phyloP scores from a whole-genome alignment of 2,329 filamentous ascomycete genomes.

The Paramyrothecium roridum region DNA sequence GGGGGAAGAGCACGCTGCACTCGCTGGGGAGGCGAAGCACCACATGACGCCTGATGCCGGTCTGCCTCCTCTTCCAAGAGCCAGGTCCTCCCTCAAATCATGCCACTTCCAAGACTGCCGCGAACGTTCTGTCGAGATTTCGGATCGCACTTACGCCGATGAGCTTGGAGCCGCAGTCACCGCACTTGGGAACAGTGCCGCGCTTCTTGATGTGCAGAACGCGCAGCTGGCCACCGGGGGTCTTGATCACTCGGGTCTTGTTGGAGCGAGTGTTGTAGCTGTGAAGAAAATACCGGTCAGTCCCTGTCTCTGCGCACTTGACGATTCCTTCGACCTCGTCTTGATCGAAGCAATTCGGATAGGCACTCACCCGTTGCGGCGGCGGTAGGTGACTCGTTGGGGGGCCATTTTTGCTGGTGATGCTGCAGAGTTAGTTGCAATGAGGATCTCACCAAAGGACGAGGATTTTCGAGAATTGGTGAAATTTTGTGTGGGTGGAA shows the following conservation, averaged over 20 bases:
- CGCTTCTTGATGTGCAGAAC: constrained; percentile 99
- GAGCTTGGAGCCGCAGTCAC: constrained; percentile 98
- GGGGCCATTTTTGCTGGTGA: constrained; percentile 54
- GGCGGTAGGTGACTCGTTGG: constrained; percentile 66
- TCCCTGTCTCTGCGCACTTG: constrained; percentile 9
- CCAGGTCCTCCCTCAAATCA: neutral
- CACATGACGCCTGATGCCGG: neutral
- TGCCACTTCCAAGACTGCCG: neutral
- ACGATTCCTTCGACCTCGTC: constrained; percentile 5
- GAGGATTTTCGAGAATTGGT: constrained; percentile 39
- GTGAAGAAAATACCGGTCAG: constrained; percentile 20
- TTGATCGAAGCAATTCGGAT: constrained; percentile 15
- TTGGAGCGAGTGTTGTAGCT: constrained; percentile 99
- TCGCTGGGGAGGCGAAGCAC: neutral
- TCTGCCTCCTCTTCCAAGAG: neutral
- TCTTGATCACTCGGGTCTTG: constrained; percentile 94
- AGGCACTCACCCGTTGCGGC: constrained; percentile 72
- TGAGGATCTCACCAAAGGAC: constrained; percentile 31
- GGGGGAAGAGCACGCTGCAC: no score
- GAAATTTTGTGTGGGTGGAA: constrained; percentile 40
- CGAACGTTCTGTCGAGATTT: constrained; percentile 9
- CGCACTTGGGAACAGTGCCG: constrained; percentile 96
- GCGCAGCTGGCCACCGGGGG: constrained; percentile 91
- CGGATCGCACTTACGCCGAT: constrained; percentile 76
- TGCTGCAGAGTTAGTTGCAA: constrained; percentile 27